phyloP scores from a whole-genome alignment of 108 stramenopile species.

The Cyclostephanos tholiformis region DNA sequence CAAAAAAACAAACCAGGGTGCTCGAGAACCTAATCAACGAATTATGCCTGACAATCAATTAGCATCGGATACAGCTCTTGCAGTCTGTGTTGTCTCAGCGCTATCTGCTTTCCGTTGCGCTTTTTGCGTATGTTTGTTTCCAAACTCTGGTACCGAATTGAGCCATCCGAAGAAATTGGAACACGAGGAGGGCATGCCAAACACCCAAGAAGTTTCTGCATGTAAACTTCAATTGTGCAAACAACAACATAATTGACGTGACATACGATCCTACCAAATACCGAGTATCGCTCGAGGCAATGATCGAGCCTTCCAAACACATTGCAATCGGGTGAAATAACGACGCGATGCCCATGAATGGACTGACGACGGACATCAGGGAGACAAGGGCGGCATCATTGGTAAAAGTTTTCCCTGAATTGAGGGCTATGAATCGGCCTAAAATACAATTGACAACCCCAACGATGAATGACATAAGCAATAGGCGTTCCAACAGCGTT shows the following conservation, averaged over 20 bases:
- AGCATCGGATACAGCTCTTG: no score
- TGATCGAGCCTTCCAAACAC: constrained; percentile 73
- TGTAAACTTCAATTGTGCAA: constrained; percentile 51
- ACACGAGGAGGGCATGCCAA: constrained; percentile 69
- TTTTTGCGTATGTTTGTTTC: constrained; percentile 17
- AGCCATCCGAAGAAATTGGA: constrained; percentile 66
- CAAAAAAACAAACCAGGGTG: no score
- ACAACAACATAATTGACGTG: constrained; percentile 51
- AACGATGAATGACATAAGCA: constrained; percentile 25
- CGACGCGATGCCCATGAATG: constrained; percentile 48
- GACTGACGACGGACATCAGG: constrained; percentile 49
- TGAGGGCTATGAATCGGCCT: constrained; percentile 59
- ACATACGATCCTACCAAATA: constrained; percentile 67
- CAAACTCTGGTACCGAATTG: constrained; percentile 50
- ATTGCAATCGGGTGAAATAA: constrained; percentile 81
- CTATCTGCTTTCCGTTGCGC: constrained; percentile 1
- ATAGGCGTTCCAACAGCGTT: constrained; percentile 39
- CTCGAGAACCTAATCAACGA: no score
- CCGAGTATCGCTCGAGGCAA: constrained; percentile 64
- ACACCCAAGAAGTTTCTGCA: constrained; percentile 59
- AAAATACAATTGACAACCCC: constrained; percentile 34
- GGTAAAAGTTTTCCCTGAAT: constrained; percentile 47
- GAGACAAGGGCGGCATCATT: constrained; percentile 52
- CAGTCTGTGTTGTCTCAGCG: background rate
- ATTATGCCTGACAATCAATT: no score